Evolutionary conservation across 495 filamentous ascomycete species (phyloP).

Genomic region (Aspergillus ellipticus): DNA sequence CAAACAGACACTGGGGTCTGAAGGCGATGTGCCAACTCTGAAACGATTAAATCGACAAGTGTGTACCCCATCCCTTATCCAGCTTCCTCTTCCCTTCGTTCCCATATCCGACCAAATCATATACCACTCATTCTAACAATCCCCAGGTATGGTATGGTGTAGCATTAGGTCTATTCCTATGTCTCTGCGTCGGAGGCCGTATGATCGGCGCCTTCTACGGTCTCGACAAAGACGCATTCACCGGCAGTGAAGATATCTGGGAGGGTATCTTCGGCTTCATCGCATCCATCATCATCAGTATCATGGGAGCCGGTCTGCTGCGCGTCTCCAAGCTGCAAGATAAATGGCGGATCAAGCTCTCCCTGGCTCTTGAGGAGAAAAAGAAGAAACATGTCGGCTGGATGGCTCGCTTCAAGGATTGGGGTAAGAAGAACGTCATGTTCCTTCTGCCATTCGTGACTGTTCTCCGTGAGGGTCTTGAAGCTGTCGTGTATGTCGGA

Average conservation of each 20-base stretch:
- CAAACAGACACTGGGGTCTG: conserved; percentile 61
- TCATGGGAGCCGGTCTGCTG: conserved; percentile 76
- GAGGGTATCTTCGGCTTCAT: conserved; percentile 72
- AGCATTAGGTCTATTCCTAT: conserved; percentile 59
- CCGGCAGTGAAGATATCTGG: conserved; percentile 66
- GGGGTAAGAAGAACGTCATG: conserved; percentile 74
- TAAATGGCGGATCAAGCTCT: conserved; percentile 78
- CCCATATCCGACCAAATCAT: background rate
- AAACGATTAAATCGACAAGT: conserved; percentile 72
- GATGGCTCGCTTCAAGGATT: conserved; percentile 52
- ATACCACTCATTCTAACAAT: background rate
- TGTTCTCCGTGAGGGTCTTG: conserved; percentile 74
- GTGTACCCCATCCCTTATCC: conserved; percentile 11
- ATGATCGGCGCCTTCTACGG: conserved; percentile 82
- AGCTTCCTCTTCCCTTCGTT: background rate
- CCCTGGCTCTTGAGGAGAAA: conserved; percentile 56
- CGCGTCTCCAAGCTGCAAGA: conserved; percentile 79
- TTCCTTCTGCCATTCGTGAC: conserved; percentile 81
- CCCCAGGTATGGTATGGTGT: conserved; percentile 69
- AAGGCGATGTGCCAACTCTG: conserved; percentile 35
- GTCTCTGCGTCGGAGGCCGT: conserved; percentile 63
- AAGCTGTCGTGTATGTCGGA: conserved; percentile 77
- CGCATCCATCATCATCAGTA: conserved; percentile 70
- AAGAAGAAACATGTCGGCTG: conserved; percentile 23
- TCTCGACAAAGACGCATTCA: conserved; percentile 61